phyloP scores from a whole-genome alignment of 2,329 filamentous ascomycete species.

The Aphanoascus verrucosus region DNA sequence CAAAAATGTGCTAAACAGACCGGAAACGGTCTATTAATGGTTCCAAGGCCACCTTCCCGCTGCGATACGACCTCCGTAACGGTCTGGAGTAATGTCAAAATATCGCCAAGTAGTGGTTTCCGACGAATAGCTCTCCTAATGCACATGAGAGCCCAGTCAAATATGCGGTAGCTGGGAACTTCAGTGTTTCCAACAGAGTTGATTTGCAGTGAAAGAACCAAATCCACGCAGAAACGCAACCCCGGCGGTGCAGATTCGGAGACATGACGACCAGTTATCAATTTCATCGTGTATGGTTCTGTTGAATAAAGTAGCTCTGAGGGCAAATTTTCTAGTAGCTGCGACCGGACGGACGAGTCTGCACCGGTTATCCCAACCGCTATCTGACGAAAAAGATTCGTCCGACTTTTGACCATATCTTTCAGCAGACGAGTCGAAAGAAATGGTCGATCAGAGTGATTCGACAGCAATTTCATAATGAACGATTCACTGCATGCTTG shows the following conservation, averaged over 20 bases:
- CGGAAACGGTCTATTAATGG: background rate
- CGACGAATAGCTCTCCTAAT: background rate
- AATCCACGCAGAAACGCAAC: constrained; percentile 8
- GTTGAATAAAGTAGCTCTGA: constrained; percentile 6
- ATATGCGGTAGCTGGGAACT: background rate
- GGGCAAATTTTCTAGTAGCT: constrained; percentile 1
- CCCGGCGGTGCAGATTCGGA: background rate
- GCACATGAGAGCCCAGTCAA: background rate
- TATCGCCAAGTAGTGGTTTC: constrained; percentile 4
- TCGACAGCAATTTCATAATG: constrained; percentile 2
- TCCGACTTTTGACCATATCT: constrained; percentile 16
- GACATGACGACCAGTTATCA: background rate
- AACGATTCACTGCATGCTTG: constrained; percentile 7
- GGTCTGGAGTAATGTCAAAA: constrained; percentile 6
- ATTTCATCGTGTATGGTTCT: background rate
- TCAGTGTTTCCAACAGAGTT: background rate
- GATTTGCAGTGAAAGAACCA: constrained; percentile 2
- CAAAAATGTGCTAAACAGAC: background rate
- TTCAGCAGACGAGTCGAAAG: background rate
- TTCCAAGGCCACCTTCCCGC: background rate
- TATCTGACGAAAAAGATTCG: constrained; percentile 10
- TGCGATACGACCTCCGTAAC: background rate
- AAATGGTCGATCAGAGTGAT: background rate
- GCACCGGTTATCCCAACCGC: constrained; percentile 2
- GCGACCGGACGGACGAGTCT: background rate